Evolutionary conservation across 208 protist species (phyloP), one percentile per base, ranked within the genome.

Genomic region (Trypanosoma scelopori): DNA sequence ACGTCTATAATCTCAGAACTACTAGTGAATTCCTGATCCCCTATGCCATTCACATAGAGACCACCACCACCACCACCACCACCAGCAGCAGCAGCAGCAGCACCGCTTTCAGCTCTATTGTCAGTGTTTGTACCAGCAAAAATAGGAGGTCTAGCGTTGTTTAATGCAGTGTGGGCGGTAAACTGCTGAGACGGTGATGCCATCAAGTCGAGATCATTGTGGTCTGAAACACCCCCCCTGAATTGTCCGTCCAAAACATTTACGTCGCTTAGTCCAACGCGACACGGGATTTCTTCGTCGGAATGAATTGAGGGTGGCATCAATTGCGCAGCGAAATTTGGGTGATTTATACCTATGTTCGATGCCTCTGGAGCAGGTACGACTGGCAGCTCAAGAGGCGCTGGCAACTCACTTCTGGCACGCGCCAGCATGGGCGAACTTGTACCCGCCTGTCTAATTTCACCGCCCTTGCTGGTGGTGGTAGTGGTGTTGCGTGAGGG

Each of bases 341-440:
- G 30, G 11, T 16, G 28, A 46, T 43, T 61, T 25, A 46, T 30
- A 55, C 25, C 45, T n/a, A 52, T 49, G 20, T 59, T 61, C 5
- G 51, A 16, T 15, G 62, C 39, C 16, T 47, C 41, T 41, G 62
- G 62, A 13, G 41, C 37, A 42, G 62, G 62, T n/a, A 67, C 51
- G 1, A 41, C 28, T 4, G 49, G 25, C 35, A 43, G 32, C 28
- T 39, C 41, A 20, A 55, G 16, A 53, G 63, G 53, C 27, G 9
- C 12, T 27, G 13, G 9, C 1, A 43, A 15, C 41, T 1, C 13
- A 43, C 53, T 13, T 55, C 41, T 30, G 25, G 3, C 28, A 48
- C 3, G 5, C 42, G 20, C 22, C 11, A 9, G 5, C 11, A 35
- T 55, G 1, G 28, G 6, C 18, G 58, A n/a, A 43, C 9, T 47